These are phyloP conservation scores for Emericellopsis cladophorae DNA, from an alignment of 2,329 filamentous ascomycete species.

Conservation along the genomic window DNA sequence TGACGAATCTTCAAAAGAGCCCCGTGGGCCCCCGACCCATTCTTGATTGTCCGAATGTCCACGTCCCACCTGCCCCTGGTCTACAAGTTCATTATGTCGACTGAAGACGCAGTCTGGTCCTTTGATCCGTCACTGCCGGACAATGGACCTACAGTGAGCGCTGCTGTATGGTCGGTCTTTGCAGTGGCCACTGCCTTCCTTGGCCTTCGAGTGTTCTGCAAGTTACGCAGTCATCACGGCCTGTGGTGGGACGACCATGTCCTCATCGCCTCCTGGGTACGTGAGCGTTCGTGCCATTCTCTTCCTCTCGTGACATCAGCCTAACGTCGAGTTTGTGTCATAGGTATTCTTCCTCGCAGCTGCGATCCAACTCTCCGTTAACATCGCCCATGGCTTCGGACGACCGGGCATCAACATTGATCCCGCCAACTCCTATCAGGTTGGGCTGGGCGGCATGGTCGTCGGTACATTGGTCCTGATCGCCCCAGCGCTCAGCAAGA, in stretches of 20 bases:
- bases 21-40: too few species aligned
- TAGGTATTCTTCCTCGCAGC: constrained; percentile 7
- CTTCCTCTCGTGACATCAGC: too few species aligned
- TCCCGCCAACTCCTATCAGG: background rate
- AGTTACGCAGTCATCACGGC: constrained; percentile 5
- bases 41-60: too few species aligned
- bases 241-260: constrained; percentile 9
- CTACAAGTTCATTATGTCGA: background rate
- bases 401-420: background rate
- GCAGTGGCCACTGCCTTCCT: constrained; percentile 6
- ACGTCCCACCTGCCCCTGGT: background rate
- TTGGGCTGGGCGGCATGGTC: constrained; percentile 1
- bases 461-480: constrained; percentile 2
- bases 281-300: constrained; percentile 1
- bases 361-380: background rate
- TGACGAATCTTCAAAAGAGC: too few species aligned
- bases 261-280: constrained; percentile 8
- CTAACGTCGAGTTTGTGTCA: constrained; percentile 1
- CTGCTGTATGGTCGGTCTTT: constrained; percentile 10
- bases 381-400: background rate
- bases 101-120: background rate
- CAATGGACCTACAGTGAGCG: background rate
- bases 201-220: constrained; percentile 8
- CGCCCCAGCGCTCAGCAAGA: constrained; percentile 11
- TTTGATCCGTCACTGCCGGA: background rate